phyloP scores from a whole-genome alignment of 2,329 filamentous ascomycete species.

The Colletotrichum tamarilloi region DNA sequence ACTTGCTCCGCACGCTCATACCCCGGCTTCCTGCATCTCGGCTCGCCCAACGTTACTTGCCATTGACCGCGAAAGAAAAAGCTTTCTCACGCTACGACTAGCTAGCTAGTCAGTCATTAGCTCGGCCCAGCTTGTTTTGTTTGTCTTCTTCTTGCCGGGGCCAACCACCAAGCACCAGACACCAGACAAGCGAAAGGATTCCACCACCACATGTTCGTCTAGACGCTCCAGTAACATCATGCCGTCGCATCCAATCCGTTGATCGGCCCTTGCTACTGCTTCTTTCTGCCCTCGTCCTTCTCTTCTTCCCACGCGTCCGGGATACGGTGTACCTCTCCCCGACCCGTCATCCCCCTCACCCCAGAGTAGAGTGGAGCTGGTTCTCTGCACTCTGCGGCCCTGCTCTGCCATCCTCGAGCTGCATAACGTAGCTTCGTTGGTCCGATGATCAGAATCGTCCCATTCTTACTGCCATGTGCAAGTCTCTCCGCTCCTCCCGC shows the following conservation, averaged over 20 bases:
- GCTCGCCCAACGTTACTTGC: conserved; percentile 1
- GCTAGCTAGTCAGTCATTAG: neutral
- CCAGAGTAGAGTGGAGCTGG: conserved; percentile 17
- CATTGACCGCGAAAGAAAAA: neutral
- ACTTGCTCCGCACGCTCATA: neutral
- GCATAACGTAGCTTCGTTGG: conserved; percentile 7
- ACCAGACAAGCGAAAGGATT: conserved; percentile 26
- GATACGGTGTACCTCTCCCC: neutral
- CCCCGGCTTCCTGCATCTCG: neutral
- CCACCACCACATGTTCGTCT: conserved; percentile 32
- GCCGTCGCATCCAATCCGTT: conserved; percentile 20
- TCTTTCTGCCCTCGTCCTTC: neutral
- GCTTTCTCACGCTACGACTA: neutral
- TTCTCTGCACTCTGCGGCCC: conserved; percentile 18
- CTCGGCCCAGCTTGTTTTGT: conserved; percentile 5
- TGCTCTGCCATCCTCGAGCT: neutral
- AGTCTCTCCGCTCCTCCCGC: conserved; percentile 17
- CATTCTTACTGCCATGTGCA: conserved; percentile 23
- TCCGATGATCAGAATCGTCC: conserved; percentile 28
- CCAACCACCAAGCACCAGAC: conserved; percentile 2
- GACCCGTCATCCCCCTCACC: neutral
- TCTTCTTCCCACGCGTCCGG: neutral
- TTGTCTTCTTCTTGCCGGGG: conserved; percentile 6
- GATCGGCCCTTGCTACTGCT: conserved; percentile 20
- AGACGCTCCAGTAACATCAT: conserved; percentile 36